phyloP scores from a whole-genome alignment of 129 eudicot species.

The Scalesia atractyloides region DNA sequence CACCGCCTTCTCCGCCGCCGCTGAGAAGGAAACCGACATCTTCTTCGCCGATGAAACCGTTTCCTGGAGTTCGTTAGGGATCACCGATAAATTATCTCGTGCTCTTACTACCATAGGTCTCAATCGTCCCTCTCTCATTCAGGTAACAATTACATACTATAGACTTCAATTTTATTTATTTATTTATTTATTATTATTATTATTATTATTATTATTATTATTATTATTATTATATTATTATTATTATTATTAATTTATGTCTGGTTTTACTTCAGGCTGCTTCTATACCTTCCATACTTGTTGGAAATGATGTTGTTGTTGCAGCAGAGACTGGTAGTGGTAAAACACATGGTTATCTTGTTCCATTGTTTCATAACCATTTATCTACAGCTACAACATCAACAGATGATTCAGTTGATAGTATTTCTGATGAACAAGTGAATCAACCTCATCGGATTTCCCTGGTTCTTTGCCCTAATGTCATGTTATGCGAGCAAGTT shows the following conservation, averaged over 20 bases:
- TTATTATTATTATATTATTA: too few relatives aligned
- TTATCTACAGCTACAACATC: constrained; percentile 25
- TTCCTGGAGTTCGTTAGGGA: constrained; percentile 82
- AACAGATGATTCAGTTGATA: constrained; percentile 20
- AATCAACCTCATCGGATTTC: constrained; percentile 46
- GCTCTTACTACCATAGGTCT: constrained; percentile 63
- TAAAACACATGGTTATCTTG: constrained; percentile 89
- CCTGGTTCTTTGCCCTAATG: constrained; percentile 95
- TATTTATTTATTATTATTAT: too few relatives aligned
- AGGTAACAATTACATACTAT: constrained; percentile 36
- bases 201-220: too few relatives aligned
- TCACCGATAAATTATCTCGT: constrained; percentile 49
- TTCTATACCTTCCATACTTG: constrained; percentile 74
- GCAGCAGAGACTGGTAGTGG: constrained; percentile 99
- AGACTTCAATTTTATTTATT: neutral
- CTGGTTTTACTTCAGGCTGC: constrained; percentile 57
- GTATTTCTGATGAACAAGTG: constrained; percentile 18
- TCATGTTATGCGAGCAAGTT: constrained; percentile 96
- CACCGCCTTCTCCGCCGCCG: constrained; percentile 12
- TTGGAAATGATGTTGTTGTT: constrained; percentile 76
- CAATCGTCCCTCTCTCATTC: constrained; percentile 71
- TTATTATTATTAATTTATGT: neutral
- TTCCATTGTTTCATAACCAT: constrained; percentile 71
- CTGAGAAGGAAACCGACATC: constrained; percentile 33
- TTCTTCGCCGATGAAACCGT: constrained; percentile 72